Conservation (phyloP, 148 eudicot genomes). For the Rhododendron griersonianum region DNA sequence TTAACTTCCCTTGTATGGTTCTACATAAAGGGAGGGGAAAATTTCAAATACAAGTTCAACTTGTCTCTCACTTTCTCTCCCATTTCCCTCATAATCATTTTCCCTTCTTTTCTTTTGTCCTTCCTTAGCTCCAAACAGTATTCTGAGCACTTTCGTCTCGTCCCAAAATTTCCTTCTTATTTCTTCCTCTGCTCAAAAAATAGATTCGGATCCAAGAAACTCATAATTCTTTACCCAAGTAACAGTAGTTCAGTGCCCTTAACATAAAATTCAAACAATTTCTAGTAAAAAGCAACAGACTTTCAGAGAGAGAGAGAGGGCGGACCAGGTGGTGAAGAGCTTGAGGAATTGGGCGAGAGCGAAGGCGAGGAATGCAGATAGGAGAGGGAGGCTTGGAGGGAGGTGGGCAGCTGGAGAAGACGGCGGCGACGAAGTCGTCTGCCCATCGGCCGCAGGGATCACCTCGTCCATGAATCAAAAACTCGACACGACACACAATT, state of each 20-base stretch:
- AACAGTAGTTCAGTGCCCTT: neutral
- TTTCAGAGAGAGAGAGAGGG: neutral
- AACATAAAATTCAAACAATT: neutral
- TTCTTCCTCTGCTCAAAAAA: neutral
- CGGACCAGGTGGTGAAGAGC: conserved; percentile 50
- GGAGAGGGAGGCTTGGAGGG: conserved; percentile 40
- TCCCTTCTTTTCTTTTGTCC: no score
- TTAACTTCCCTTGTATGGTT: no score
- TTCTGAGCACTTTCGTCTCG: no score
- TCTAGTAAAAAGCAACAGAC: neutral
- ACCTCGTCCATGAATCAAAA: conserved; percentile 21
- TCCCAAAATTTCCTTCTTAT: neutral
- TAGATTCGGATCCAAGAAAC: neutral
- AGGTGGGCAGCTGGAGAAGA: conserved; percentile 23
- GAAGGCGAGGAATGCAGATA: conserved; percentile 48
- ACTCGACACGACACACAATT: neutral
- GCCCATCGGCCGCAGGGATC: conserved; percentile 31
- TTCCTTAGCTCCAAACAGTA: no score
- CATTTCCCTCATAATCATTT: no score
- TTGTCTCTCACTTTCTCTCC: no score
- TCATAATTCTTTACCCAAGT: neutral
- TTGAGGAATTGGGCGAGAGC: conserved; percentile 56
- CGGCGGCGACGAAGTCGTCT: conserved; percentile 16
- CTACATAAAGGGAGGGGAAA: no score
- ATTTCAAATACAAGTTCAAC: no score